Conservation (phyloP, 2,329 filamentous ascomycete genomes). For the Colletotrichum phormii region DNA sequence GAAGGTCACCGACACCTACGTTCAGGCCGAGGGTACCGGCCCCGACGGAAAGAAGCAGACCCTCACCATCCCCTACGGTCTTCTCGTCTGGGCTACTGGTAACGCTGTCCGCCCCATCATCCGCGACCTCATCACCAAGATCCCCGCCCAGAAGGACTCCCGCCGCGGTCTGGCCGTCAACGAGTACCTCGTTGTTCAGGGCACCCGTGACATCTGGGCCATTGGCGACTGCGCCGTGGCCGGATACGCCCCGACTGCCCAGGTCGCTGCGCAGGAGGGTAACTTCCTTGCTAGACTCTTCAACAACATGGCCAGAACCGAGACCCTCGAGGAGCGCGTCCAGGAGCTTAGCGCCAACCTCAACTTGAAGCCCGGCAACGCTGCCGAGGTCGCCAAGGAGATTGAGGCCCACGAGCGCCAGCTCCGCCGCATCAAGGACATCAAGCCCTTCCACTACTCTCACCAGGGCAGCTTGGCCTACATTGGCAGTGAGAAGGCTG, state of each 20-base stretch:
- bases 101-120: conserved; percentile 92
- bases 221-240: conserved; percentile 97
- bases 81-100: conserved; percentile 98
- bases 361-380: conserved; percentile 71
- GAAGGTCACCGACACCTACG: conserved; percentile 90
- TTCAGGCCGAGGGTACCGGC: conserved; percentile 87
- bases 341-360: conserved; percentile 72
- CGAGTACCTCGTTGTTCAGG: conserved; percentile 98
- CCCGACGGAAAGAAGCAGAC: conserved; percentile 87
- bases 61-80: conserved; percentile 89
- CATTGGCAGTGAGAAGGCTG: conserved; percentile 97
- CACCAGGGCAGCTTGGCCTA: conserved; percentile 98
- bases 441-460: conserved; percentile 98
- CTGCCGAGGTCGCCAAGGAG: conserved; percentile 76
- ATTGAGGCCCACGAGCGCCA: conserved; percentile 91
- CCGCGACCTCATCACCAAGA: conserved; percentile 90
- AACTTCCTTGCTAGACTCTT: conserved; percentile 94
- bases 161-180: conserved; percentile 96
- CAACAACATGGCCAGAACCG: conserved; percentile 98
- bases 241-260: conserved; percentile 96
- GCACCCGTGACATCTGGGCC: conserved; percentile 96
- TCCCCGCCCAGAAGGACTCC: conserved; percentile 95
- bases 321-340: conserved; percentile 82
- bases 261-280: conserved; percentile 96
- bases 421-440: conserved; percentile 88